phyloP scores from a whole-genome alignment of 768 basidiomycete species.

The Pisolithus orientalis region DNA sequence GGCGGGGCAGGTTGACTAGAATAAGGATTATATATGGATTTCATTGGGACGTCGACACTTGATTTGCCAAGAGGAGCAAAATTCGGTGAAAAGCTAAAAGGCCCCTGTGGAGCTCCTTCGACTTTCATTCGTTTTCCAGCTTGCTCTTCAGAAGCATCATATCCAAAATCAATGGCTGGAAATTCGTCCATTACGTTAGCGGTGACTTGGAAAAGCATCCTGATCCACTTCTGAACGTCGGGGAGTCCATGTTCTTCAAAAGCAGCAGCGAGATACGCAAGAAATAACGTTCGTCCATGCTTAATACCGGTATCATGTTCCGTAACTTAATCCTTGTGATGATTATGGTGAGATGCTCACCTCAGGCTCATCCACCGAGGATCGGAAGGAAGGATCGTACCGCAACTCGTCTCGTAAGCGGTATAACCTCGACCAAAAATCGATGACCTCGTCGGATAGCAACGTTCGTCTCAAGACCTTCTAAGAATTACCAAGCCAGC shows the following conservation, averaged over 20 bases:
- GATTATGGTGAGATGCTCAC: slow-evolving; percentile 21
- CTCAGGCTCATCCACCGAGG: slow-evolving; percentile 26
- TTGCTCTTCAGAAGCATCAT: slow-evolving; percentile 23
- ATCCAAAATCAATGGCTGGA: slow-evolving; percentile 12
- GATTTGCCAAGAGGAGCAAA: slow-evolving; percentile 11
- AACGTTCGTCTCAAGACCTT: slow-evolving; percentile 21
- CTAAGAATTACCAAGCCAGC: slow-evolving; percentile 17
- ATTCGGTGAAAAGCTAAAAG: slow-evolving; percentile 20
- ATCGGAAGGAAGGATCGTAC: slow-evolving; percentile 25
- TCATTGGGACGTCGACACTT: slow-evolving; percentile 14
- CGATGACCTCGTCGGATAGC: slow-evolving; percentile 28
- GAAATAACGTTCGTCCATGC: slow-evolving; percentile 55
- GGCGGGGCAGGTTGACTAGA: slow-evolving; percentile 15
- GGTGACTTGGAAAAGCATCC: slow-evolving; percentile 29
- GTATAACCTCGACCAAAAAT: slow-evolving; percentile 34
- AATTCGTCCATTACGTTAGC: slow-evolving; percentile 12
- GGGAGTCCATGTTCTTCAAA: slow-evolving; percentile 48
- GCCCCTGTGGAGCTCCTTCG: slow-evolving; percentile 27
- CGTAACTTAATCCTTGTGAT: background rate
- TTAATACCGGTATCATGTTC: slow-evolving; percentile 22
- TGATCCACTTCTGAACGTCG: slow-evolving; percentile 53
- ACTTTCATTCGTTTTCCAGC: slow-evolving; percentile 25
- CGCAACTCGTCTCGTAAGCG: slow-evolving; percentile 28
- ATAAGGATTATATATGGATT: slow-evolving; percentile 25
- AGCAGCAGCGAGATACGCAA: slow-evolving; percentile 63